A percentile compares a stretch with the other conserved stretches of the same genome.
Conservation (phyloP, 2,329 filamentous ascomycete genomes). For the Purpureocillium takamizusanense region DNA sequence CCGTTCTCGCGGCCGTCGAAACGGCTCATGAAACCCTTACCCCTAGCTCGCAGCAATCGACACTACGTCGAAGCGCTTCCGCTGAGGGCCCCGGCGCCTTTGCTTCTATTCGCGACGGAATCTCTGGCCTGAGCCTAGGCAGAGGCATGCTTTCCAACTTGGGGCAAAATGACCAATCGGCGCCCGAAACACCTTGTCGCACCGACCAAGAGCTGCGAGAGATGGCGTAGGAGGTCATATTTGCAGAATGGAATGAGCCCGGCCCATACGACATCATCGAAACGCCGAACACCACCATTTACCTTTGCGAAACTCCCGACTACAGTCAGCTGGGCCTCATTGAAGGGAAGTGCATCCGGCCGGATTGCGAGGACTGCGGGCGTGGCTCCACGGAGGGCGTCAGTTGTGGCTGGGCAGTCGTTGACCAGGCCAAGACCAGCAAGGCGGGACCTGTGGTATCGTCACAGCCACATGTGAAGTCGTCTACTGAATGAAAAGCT, state of each 20-base stretch:
- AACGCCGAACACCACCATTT: constrained; percentile 15
- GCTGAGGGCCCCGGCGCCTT: constrained; percentile 35
- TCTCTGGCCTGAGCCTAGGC: constrained; percentile 38
- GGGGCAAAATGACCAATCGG: constrained; percentile 15
- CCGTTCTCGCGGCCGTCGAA: constrained; percentile 51
- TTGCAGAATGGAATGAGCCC: constrained; percentile 16
- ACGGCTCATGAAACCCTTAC: constrained; percentile 44
- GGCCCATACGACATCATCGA: constrained; percentile 23
- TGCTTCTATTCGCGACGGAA: constrained; percentile 36
- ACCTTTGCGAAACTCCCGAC: background rate
- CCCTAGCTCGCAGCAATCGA: constrained; percentile 23
- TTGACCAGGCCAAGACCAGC: constrained; percentile 1
- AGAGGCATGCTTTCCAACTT: constrained; percentile 31
- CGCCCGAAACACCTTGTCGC: constrained; percentile 13
- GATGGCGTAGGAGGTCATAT: constrained; percentile 36
- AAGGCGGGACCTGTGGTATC: too few relatives aligned
- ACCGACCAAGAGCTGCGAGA: constrained; percentile 34
- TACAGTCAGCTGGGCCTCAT: background rate
- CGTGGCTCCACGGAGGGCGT: constrained; percentile 1
- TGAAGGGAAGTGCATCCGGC: background rate
- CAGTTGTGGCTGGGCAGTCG: constrained; percentile 7
- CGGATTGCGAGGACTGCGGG: background rate
- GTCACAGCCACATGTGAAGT: too few relatives aligned
- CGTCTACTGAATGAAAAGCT: too few relatives aligned
- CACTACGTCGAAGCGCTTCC: constrained; percentile 34